A percentile compares a stretch with the other conserved stretches of the same genome.
phyloP scores from a whole-genome alignment of 75 land plant genomes.

The Pinus albicaulis region DNA sequence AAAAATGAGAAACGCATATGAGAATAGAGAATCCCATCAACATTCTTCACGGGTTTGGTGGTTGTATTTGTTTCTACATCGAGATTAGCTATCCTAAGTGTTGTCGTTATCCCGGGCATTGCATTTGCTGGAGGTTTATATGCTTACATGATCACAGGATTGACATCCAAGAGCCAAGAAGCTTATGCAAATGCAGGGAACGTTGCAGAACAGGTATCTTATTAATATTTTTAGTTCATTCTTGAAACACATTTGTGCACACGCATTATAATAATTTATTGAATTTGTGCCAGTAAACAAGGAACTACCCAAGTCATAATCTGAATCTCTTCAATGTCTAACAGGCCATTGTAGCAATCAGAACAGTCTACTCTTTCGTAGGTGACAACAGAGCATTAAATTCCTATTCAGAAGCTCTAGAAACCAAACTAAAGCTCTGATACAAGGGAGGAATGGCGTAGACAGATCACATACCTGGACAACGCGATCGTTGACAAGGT shows the following conservation, averaged over 20 bases:
- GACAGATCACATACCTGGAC: too few relatives aligned
- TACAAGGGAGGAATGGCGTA: conserved; percentile 93
- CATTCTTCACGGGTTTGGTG: conserved; percentile 28
- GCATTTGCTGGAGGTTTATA: conserved; percentile 19
- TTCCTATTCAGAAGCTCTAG: conserved; percentile 73
- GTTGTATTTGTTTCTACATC: conserved; percentile 21
- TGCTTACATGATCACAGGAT: conserved; percentile 19
- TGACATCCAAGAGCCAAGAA: conserved; percentile 28
- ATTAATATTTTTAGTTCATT: background rate
- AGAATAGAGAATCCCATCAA: too few relatives aligned
- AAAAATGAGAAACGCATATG: too few relatives aligned
- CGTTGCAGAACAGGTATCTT: conserved; percentile 27
- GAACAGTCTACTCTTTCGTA: conserved; percentile 87
- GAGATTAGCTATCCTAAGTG: conserved; percentile 21
- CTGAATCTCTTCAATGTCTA: background rate
- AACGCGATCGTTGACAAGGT: too few relatives aligned
- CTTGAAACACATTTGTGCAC: background rate
- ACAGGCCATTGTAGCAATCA: conserved; percentile 79
- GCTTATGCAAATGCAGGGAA: conserved; percentile 25
- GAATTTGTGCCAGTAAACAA: background rate
- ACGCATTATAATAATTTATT: background rate
- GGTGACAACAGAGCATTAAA: conserved; percentile 74
- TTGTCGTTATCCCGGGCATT: conserved; percentile 27
- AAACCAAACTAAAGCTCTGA: conserved; percentile 73
- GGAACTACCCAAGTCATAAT: background rate